Base-by-base conservation (phyloP, 257 asterid genomes). In the Oldenlandia corymbosa region DNA sequence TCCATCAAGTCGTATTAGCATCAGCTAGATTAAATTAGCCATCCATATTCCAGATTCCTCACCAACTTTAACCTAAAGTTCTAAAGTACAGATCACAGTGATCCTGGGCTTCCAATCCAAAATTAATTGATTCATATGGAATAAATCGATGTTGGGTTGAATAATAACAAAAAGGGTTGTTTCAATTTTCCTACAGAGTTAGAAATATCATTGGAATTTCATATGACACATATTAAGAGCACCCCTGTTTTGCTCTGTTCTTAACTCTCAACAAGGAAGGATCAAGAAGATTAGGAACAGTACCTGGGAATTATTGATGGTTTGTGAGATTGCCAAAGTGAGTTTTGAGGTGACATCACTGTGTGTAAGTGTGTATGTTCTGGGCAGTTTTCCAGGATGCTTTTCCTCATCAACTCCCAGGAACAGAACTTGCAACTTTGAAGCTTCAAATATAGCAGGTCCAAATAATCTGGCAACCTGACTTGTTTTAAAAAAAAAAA, bases 381-480 rank as follows among this genome's bases (percentile, higher is more conserved):
- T 84, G 46, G 93, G 95, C 47, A 83, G 76, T 12, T 79, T 72
- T 42, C 81, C 84, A 21, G 96, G 91, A 56, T 88, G 94, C 67
- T 85, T 85, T 68, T 84, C 67, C 58, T 88, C 78, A 71, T 84
- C 83, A 39, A 69, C 79, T 36, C 88, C 92, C 21, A 84, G 68
- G 65, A 82, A 83, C 69, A 87, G 59, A 42, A 87, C 93, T 70
- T 83, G 84, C 58, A 87, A 70, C 72, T 84, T 87, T 51, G 95
- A 81, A 31, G 90, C 90, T 71, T 87, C 92, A 77, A 87, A 87
- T 63, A 78, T 85, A 0, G 96, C 90, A 1, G 95, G 97, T 65
- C 97, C 97, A 58, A 90, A 90, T 73, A 90, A 59, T 65, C 97
- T 85, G 0, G 96, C 91, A 60, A 87, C 93, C 97, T 90, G 77